These are phyloP conservation scores for Fusarium sp. DNA, from an alignment of 2,329 filamentous ascomycete genomes.

Conservation along the genomic window DNA sequence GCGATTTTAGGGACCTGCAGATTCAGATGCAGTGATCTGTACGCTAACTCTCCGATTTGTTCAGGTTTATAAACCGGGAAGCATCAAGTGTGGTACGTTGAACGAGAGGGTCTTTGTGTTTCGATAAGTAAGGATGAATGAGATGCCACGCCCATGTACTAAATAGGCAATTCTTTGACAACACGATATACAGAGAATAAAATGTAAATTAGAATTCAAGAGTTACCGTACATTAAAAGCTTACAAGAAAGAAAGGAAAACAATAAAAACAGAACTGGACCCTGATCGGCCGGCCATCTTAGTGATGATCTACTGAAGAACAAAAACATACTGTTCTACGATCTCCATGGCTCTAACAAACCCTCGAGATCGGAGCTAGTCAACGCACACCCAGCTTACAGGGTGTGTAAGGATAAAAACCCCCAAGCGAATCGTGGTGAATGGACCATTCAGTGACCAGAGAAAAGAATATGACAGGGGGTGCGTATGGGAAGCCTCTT, in stretches of 20 bases:
- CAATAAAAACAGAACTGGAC: neutral
- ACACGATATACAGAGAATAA: neutral
- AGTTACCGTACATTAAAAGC: neutral
- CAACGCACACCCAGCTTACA: constrained; percentile 39
- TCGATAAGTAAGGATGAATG: neutral
- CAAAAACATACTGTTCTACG: constrained; percentile 23
- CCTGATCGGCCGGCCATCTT: neutral
- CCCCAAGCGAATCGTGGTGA: constrained; percentile 8
- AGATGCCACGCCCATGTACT: constrained; percentile 10
- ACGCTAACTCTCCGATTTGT: constrained; percentile 16
- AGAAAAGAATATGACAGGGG: neutral
- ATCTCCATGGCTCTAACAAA: constrained; percentile 40
- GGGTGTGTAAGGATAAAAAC: constrained; percentile 21
- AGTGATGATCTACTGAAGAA: neutral
- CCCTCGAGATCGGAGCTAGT: constrained; percentile 42
- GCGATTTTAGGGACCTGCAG: constrained; percentile 28
- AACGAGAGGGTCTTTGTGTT: neutral
- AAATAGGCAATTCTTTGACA: neutral
- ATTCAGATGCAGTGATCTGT: constrained; percentile 23
- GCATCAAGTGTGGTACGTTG: neutral
- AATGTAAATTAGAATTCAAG: neutral
- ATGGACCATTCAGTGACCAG: neutral
- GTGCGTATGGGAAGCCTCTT: neutral
- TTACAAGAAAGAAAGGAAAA: neutral
- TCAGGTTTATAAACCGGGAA: constrained; percentile 14